Percentiles rank a stretch among this genome's conserved stretches.
These are phyloP conservation scores for Cryphonectria nitschkei DNA, from an alignment of 2,329 filamentous ascomycete species.

Conservation along the genomic window DNA sequence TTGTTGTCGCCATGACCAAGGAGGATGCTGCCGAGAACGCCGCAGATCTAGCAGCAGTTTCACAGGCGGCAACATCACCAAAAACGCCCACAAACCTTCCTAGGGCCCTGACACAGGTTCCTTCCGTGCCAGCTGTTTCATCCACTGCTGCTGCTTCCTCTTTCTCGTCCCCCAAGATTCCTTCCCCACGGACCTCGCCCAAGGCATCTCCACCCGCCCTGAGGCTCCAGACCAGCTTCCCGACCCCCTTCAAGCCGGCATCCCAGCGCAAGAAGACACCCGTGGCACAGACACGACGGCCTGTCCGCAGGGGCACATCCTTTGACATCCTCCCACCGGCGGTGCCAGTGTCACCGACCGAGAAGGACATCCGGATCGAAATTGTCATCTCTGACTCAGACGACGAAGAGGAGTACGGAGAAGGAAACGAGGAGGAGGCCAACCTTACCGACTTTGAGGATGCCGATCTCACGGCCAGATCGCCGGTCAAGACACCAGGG, in stretches of 20 bases:
- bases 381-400: slow-evolving; percentile 31
- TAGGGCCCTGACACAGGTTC: not conserved
- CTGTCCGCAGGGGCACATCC: slow-evolving; percentile 3
- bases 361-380: slow-evolving; percentile 32
- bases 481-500: slow-evolving; percentile 37
- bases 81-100: not conserved
- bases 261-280: slow-evolving; percentile 21
- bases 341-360: slow-evolving; percentile 5
- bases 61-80: slow-evolving; percentile 1
- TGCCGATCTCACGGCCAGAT: slow-evolving; percentile 44
- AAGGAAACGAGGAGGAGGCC: slow-evolving; percentile 38
- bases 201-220: slow-evolving; percentile 25
- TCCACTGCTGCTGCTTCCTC: not conserved
- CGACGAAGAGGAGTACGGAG: slow-evolving; percentile 33
- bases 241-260: slow-evolving; percentile 25
- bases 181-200: slow-evolving; percentile 9
- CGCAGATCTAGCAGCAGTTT: not conserved
- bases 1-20: not conserved
- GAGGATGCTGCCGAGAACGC: slow-evolving; percentile 7
- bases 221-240: slow-evolving; percentile 38
- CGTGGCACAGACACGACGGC: slow-evolving; percentile 13
- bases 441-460: slow-evolving; percentile 38
- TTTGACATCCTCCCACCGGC: not conserved
- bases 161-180: not conserved
- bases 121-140: not conserved